These are phyloP conservation scores for Zea mays DNA, from an alignment of 176 grass and related monocot species.

Conservation along the genomic window Zm-B73-REFERENCE-NAM-5.0 NC_050098.1:18044501-18045000, in stretches of 20 bases:
- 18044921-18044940: neutral
- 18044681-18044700: neutral
- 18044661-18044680: constrained; percentile 18
- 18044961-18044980: neutral
- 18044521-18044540: constrained; percentile 97
- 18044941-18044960: neutral
- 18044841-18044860: neutral
- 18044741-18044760: neutral
- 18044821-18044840: neutral
- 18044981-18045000: neutral
- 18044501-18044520: constrained; percentile 95
- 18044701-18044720: neutral
- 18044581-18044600: constrained; percentile 98
- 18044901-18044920: neutral
- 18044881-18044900: neutral
- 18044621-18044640: constrained; percentile 97
- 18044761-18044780: neutral
- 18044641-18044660: constrained; percentile 72
- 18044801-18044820: constrained; percentile 3
- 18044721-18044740: neutral
- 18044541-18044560: constrained; percentile 95
- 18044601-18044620: constrained; percentile 90
- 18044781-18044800: neutral
- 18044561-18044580: constrained; percentile 85
- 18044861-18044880: too few species aligned